Evolutionary conservation across 176 grass and related monocot genomes (phyloP).

Genomic region (Thinopyrum elongatum): DNA sequence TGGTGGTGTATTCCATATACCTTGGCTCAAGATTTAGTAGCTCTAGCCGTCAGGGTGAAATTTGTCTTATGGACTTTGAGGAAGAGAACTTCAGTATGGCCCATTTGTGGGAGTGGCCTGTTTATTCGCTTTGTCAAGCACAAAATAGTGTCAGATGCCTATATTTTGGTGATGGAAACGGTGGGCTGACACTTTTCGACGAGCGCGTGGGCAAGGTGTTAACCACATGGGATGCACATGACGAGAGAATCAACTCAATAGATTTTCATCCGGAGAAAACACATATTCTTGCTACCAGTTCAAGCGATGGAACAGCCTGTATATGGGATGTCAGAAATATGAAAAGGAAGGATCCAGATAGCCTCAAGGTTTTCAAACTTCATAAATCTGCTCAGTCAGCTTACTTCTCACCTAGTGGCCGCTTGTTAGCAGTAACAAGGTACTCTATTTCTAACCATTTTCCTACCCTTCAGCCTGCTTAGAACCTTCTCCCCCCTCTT

Average conservation of each 20-base stretch:
- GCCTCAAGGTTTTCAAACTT: constrained; percentile 39
- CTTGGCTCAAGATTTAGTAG: constrained; percentile 55
- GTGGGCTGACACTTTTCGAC: constrained; percentile 49
- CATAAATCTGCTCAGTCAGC: constrained; percentile 43
- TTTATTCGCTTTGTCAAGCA: constrained; percentile 42
- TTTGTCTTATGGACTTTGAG: constrained; percentile 62
- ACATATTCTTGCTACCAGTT: constrained; percentile 64
- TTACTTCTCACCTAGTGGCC: constrained; percentile 68
- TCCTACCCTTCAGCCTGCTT: background rate
- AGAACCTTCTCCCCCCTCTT: background rate
- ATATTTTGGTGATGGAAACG: constrained; percentile 39
- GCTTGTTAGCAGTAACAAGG: constrained; percentile 59
- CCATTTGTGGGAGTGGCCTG: constrained; percentile 31
- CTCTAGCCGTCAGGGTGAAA: constrained; percentile 48
- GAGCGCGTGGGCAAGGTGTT: constrained; percentile 43
- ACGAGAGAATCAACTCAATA: constrained; percentile 40
- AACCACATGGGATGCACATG: constrained; percentile 37
- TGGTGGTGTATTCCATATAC: background rate
- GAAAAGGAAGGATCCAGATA: constrained; percentile 23
- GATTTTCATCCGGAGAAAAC: constrained; percentile 53
- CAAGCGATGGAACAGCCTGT: constrained; percentile 39
- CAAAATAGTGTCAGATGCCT: constrained; percentile 34
- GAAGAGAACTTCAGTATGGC: constrained; percentile 50
- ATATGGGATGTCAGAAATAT: constrained; percentile 68
- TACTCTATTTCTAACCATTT: constrained; percentile 8